These are phyloP conservation scores for Aspergillus quadrilineatus DNA, from an alignment of 2,329 filamentous ascomycete genomes.

Conservation along the genomic window DNA sequence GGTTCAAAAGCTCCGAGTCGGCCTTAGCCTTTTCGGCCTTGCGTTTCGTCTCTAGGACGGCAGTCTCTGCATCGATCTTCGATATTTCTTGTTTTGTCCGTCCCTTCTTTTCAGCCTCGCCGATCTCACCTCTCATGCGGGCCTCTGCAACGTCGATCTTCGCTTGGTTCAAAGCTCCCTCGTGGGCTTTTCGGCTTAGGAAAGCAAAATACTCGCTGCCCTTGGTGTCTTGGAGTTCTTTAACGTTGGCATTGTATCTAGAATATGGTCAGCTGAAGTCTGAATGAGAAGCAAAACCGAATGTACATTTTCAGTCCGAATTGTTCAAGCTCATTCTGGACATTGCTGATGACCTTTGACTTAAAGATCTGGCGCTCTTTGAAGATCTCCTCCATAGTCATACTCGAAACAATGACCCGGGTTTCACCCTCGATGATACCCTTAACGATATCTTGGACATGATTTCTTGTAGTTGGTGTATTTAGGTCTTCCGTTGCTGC, in stretches of 20 bases:
- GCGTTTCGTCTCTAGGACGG: conserved; percentile 78
- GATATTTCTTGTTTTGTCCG: conserved; percentile 82
- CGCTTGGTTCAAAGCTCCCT: conserved; percentile 80
- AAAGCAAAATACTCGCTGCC: conserved; percentile 81
- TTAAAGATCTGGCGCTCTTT: conserved; percentile 75
- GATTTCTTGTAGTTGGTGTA: conserved; percentile 53
- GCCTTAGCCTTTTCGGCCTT: conserved; percentile 78
- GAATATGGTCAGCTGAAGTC: conserved; percentile 8
- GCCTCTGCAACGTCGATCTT: conserved; percentile 61
- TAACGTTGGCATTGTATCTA: conserved; percentile 72
- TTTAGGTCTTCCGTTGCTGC: conserved; percentile 39
- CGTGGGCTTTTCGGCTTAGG: conserved; percentile 78
- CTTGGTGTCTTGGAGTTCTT: conserved; percentile 80
- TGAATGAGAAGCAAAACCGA: not conserved
- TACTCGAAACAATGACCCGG: conserved; percentile 75
- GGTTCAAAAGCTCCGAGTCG: conserved; percentile 71
- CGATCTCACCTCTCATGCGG: conserved; percentile 59
- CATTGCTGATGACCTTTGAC: conserved; percentile 70
- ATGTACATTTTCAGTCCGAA: conserved; percentile 71
- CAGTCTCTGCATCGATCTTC: conserved; percentile 83
- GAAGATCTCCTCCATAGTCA: conserved; percentile 94
- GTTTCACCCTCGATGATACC: conserved; percentile 89
- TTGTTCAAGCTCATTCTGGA: conserved; percentile 75
- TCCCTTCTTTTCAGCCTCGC: conserved; percentile 72
- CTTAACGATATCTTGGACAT: conserved; percentile 82